Evolutionary conservation across 2,329 filamentous ascomycete species (phyloP), one percentile per base, ranked within the genome.

Genomic region (Xylariales sp.): DNA sequence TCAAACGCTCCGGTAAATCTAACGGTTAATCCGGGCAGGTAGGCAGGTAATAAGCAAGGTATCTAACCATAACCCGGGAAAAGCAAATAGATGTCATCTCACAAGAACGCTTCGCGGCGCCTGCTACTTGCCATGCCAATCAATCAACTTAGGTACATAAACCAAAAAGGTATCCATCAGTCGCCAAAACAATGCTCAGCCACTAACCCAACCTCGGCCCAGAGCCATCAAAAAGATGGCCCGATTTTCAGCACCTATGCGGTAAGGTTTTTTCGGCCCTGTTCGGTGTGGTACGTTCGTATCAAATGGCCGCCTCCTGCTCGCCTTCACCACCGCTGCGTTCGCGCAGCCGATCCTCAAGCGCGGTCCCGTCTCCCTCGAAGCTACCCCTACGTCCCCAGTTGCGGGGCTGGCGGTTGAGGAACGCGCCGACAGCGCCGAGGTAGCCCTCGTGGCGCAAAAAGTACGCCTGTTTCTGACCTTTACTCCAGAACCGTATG

Each of bases 401-500:
- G 75, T 97, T 97, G 69, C 86, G 87, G 0, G 95, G 95, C 81
- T 97, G 93, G 53, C 94, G 85, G 82, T 95, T 97, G 67, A 99
- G 83, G 78, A 99, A 99, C 0, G 96, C 96, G 1, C 96, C 96
- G 0, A 98, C 96, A 23, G 94, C 89, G 9, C 96, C 96, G 0
- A 99, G 87, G 78, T 98, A 99, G 32, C 96, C 96, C 80, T 99
- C 96, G 76, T 99, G 96, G 5, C 96, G 87, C 67, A 99, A 79
- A 79, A 99, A 99, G 79, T 97, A 98, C 0, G 96, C 96, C 80
- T 97, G 93, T 80, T 97, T 97, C 76, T 90, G 86, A 49, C 94
- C 95, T 77, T 96, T 93, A 73, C 92, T 94, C 96, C 96, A 99
- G 82, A 98, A 99, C 74, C 93, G 93, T 81, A 99, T 97, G 77